Percentiles rank a stretch among this genome's conserved stretches.
phyloP scores from a whole-genome alignment of 2,329 filamentous ascomycete genomes.

The Fusarium sp. region DNA sequence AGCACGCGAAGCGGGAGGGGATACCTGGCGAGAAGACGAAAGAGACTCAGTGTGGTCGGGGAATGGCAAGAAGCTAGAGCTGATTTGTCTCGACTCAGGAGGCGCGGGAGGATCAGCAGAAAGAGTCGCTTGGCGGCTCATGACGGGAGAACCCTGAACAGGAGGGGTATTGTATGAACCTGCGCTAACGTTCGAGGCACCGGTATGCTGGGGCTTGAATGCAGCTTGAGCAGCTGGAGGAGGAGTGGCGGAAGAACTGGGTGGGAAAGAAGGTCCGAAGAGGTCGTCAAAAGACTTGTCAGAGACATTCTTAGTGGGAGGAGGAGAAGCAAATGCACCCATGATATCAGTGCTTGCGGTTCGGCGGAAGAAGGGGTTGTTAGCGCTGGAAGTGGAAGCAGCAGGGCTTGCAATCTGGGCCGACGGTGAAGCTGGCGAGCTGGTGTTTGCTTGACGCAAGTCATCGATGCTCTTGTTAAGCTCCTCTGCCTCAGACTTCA shows the following conservation, averaged over 20 bases:
- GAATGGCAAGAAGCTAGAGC: slow-evolving; percentile 80
- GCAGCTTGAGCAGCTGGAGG: slow-evolving; percentile 55
- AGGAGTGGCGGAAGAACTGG: slow-evolving; percentile 57
- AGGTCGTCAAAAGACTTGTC: slow-evolving; percentile 87
- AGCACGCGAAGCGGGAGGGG: slow-evolving; percentile 71
- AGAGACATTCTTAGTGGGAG: slow-evolving; percentile 59
- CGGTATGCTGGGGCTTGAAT: slow-evolving; percentile 67
- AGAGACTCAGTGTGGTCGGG: slow-evolving; percentile 74
- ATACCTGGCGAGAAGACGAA: slow-evolving; percentile 82
- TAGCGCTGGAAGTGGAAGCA: slow-evolving; percentile 76
- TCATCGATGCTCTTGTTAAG: slow-evolving; percentile 73
- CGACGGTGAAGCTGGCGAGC: slow-evolving; percentile 61
- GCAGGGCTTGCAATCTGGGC: slow-evolving; percentile 76
- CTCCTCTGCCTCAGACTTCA: slow-evolving; percentile 82
- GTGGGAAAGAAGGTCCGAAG: slow-evolving; percentile 77
- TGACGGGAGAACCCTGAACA: slow-evolving; percentile 68
- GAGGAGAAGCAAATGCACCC: slow-evolving; percentile 63
- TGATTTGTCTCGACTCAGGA: slow-evolving; percentile 81
- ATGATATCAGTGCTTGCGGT: slow-evolving; percentile 72
- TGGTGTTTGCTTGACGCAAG: slow-evolving; percentile 63
- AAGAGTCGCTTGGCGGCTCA: slow-evolving; percentile 71
- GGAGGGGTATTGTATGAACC: slow-evolving; percentile 66
- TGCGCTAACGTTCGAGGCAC: slow-evolving; percentile 65
- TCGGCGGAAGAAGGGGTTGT: slow-evolving; percentile 93
- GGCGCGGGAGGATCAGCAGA: slow-evolving; percentile 70